phyloP scores from a whole-genome alignment of 352 stramenopile genomes.

The Globisporangium irregulare region DNA sequence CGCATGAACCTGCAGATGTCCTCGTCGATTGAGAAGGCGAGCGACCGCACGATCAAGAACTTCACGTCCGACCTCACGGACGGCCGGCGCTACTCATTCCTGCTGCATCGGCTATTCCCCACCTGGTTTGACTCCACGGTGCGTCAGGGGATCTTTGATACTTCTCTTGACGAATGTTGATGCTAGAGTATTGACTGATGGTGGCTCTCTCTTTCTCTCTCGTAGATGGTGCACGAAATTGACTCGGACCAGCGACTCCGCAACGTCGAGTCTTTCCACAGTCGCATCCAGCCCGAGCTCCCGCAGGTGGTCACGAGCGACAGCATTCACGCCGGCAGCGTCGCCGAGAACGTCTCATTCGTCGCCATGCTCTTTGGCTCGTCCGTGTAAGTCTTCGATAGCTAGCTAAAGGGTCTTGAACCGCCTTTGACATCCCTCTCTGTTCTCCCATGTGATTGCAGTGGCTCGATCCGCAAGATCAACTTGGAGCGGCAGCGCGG shows the following conservation, averaged over 20 bases:
- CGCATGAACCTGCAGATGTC: slow-evolving; percentile 70
- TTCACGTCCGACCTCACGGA: slow-evolving; percentile 73
- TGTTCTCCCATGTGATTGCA: slow-evolving; percentile 12
- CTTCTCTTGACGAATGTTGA: not conserved
- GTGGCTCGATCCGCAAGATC: slow-evolving; percentile 42
- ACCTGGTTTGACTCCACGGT: slow-evolving; percentile 68
- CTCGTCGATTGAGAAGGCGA: slow-evolving; percentile 53
- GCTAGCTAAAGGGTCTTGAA: not conserved
- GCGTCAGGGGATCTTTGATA: slow-evolving; percentile 2
- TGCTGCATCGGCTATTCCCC: slow-evolving; percentile 73
- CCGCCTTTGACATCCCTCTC: not conserved
- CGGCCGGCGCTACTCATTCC: slow-evolving; percentile 59
- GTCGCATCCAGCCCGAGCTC: slow-evolving; percentile 57
- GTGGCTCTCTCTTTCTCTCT: not conserved
- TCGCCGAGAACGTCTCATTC: slow-evolving; percentile 72
- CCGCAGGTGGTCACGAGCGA: slow-evolving; percentile 68
- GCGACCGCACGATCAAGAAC: slow-evolving; percentile 74
- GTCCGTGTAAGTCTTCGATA: slow-evolving; percentile 39
- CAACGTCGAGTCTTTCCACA: slow-evolving; percentile 69
- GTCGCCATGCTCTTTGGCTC: slow-evolving; percentile 75
- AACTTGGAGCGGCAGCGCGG: slow-evolving; percentile 65
- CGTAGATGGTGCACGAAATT: slow-evolving; percentile 77
- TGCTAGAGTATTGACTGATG: not conserved
- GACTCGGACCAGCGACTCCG: slow-evolving; percentile 65
- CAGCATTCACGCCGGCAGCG: slow-evolving; percentile 61